These are phyloP conservation scores for Lentinula lateritia DNA, from an alignment of 768 basidiomycete species.

Conservation along the genomic window DNA sequence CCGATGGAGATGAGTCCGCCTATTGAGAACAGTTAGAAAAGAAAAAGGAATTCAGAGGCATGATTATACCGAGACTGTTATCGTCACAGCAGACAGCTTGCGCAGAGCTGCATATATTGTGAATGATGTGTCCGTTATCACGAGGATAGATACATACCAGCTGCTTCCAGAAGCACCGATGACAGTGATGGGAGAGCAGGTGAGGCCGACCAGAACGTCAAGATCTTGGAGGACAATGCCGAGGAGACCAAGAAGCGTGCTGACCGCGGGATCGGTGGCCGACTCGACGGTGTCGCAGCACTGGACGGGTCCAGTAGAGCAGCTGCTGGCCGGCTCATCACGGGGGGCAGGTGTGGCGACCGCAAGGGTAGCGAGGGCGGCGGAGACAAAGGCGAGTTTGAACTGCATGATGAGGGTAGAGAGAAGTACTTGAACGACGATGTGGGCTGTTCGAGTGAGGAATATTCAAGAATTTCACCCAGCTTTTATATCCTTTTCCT, in stretches of 20 bases:
- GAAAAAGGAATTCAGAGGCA: neutral
- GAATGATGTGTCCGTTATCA: neutral
- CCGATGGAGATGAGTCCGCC: neutral
- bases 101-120: neutral
- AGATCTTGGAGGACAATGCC: slow-evolving; percentile 3
- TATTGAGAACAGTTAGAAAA: too few species aligned
- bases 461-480: neutral
- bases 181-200: neutral
- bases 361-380: slow-evolving; percentile 14
- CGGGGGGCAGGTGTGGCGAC: slow-evolving; percentile 13
- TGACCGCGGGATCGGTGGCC: too few species aligned
- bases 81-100: slow-evolving; percentile 1
- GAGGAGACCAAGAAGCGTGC: too few species aligned
- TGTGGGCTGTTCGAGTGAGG: neutral
- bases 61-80: neutral
- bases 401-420: slow-evolving; percentile 5
- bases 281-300: slow-evolving; percentile 12
- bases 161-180: neutral
- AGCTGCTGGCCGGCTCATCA: slow-evolving; percentile 7
- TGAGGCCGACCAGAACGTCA: slow-evolving; percentile 2
- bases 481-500: neutral
- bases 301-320: slow-evolving; percentile 14
- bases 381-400: slow-evolving; percentile 7
- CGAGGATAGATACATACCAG: neutral
- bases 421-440: neutral